Base-by-base conservation (phyloP, 768 basidiomycete species). In the Pleurotus eryngii region DNA sequence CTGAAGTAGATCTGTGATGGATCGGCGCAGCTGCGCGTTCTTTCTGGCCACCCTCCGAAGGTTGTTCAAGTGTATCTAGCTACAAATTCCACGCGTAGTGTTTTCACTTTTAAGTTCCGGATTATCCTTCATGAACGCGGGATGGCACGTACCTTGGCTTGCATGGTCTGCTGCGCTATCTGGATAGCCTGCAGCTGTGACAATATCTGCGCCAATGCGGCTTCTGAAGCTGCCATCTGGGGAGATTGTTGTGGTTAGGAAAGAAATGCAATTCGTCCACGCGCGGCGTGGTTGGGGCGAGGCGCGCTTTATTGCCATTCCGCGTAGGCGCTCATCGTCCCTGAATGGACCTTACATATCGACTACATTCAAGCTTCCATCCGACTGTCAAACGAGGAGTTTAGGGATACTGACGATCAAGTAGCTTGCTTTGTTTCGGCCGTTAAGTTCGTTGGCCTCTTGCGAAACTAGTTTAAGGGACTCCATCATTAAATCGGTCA, bases 161-260 rank as follows among this genome's bases (percentile, higher is more conserved):
- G 87, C 65, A 93, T 75, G 0, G 83, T 78, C 69, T 91, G 88
- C 67, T 93, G 90, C 49, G 83, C 83, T 48, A 86, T 71, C 68
- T 90, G 87, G 65, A 94, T 76, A 3, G 81, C 75, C 62, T 87
- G 78, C 54, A 94, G 81, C 71, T 87, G 86, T 5, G 75, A 72
- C 7, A 92, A 77, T 56, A 94, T 92, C 69, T 92, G 87, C 0
- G 80, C 79, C 48, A 94, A 74, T 5, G 86, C 69, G 11, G 84
- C 83, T 58, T 89, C 86, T 50, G 80, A 74, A 9, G 67, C 66
- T 1, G 77, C 57, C 79, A 79, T 78, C 26, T 45, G 47, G 63
- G 59, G 58, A 61, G 42, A 35, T 65, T 57, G 56, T 57, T 49
- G 62, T 45, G 18, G 56, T 38, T 20, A 49, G 43, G 48, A 7